Percentiles rank a stretch among this genome's conserved stretches.
Conservation (phyloP, 169 alveolate species). For the Besnoitia besnoiti region DNA sequence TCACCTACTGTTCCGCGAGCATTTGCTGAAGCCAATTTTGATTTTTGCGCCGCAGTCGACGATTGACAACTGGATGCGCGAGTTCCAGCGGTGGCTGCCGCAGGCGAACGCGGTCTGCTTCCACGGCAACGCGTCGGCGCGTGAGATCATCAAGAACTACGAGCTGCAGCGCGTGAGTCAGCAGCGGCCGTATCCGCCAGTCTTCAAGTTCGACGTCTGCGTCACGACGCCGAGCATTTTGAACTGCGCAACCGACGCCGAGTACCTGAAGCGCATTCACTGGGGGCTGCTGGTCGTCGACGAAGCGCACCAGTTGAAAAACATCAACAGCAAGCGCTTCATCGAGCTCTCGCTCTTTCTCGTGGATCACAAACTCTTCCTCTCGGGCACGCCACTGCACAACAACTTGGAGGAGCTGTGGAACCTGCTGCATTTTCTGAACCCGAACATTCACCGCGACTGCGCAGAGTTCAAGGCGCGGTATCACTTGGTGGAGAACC, state of each 20-base stretch:
- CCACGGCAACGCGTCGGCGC: conserved; percentile 92
- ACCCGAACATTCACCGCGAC: conserved; percentile 84
- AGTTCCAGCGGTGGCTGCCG: conserved; percentile 93
- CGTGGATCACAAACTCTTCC: conserved; percentile 49
- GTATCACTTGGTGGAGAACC: conserved; percentile 87
- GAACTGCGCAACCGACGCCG: conserved; percentile 87
- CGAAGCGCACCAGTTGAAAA: conserved; percentile 96
- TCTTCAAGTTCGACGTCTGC: conserved; percentile 80
- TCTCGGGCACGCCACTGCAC: conserved; percentile 94
- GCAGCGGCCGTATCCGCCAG: conserved; percentile 34
- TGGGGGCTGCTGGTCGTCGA: conserved; percentile 95
- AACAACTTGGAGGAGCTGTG: conserved; percentile 95
- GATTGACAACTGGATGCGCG: conserved; percentile 96
- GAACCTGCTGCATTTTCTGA: conserved; percentile 94
- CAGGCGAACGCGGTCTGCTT: conserved; percentile 91
- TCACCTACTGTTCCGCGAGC: conserved; percentile 86
- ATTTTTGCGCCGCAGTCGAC: conserved; percentile 96
- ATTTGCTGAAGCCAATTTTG: conserved; percentile 90
- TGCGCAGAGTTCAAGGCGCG: conserved; percentile 84
- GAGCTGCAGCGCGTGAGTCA: conserved; percentile 80
- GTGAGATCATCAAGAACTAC: conserved; percentile 85
- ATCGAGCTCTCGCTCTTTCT: conserved; percentile 70
- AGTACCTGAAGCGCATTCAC: conserved; percentile 81
- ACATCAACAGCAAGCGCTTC: conserved; percentile 89
- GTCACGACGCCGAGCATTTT: conserved; percentile 90